Conservation (phyloP, 2,329 filamentous ascomycete genomes). For the Intubia oerlemansii region DNA sequence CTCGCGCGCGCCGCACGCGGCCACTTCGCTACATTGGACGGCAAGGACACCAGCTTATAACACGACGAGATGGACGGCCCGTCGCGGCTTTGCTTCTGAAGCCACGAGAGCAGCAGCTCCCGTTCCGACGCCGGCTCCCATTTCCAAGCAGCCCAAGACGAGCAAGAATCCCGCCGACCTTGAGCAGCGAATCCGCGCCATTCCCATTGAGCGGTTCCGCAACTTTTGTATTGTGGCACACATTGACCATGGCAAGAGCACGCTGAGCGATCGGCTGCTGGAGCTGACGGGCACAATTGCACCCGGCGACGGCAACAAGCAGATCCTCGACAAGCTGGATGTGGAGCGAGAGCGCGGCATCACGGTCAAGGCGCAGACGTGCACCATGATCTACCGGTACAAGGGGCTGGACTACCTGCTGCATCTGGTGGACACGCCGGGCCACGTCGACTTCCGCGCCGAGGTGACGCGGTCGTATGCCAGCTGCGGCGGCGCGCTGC, state of each 20-base stretch:
- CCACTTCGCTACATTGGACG: too few relatives aligned
- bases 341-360: slow-evolving; percentile 92
- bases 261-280: slow-evolving; percentile 74
- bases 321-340: slow-evolving; percentile 91
- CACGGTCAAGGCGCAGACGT: slow-evolving; percentile 96
- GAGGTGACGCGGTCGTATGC: slow-evolving; percentile 93
- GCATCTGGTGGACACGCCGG: slow-evolving; percentile 89
- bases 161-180: slow-evolving; percentile 17
- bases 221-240: slow-evolving; percentile 99
- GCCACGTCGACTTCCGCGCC: slow-evolving; percentile 92
- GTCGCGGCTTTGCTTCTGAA: too few relatives aligned
- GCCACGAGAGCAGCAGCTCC: too few relatives aligned
- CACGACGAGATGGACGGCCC: too few relatives aligned
- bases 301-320: slow-evolving; percentile 63
- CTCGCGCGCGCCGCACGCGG: too few relatives aligned
- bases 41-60: too few relatives aligned
- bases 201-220: slow-evolving; percentile 60
- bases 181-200: slow-evolving; percentile 43
- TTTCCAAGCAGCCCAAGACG: neutral
- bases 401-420: slow-evolving; percentile 74
- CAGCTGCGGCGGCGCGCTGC: slow-evolving; percentile 76
- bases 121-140: neutral
- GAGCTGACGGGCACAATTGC: slow-evolving; percentile 89
- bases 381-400: slow-evolving; percentile 88
- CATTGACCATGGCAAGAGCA: slow-evolving; percentile 97